Base-by-base conservation (phyloP, 345 rosid genomes). In the Abelmoschus esculentus region DNA sequence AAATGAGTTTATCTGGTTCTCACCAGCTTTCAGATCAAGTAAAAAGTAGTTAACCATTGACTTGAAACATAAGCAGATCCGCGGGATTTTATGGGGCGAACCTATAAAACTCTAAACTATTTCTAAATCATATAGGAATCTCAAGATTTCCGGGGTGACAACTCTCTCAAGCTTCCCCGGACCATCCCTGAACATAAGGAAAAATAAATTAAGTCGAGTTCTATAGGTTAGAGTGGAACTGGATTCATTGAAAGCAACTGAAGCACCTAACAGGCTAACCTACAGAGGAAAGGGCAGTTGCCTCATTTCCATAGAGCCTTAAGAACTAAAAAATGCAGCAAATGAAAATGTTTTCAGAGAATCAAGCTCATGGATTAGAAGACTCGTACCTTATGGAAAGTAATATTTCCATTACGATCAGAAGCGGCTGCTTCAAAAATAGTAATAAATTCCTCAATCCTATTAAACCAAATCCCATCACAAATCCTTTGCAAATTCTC, bases 401-500 rank as follows among this genome's bases (percentile, higher is more conserved):
- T 61, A 34, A 61, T 61, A 8, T 61, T 61, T n/a, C 29, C 66
- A 17, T 61, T 36, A 11, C 47, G 66, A 38, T 61, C 66, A 9
- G 66, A 61, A 34, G 66, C 47, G 28, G 47, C 66, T 8, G 66
- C 66, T 61, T 61, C 66, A 61, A 61, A 61, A 17, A 61, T 28
- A 9, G 66, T 61, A 61, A 61, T 61, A 14, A 61, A 74, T 61
- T 83, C 80, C 61, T 83, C 85, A 76, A 83, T 80, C 66, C 96
- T 82, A 70, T 95, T 95, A 67, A 95, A 86, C 96, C 96, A 95
- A 83, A 91, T 9, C 11, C 99, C 99, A 79, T 95, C 97, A 79
- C 99, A 95, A 52, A 95, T 87, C 85, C 98, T 86, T 79, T 90
- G 98, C 76, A 91, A 74, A 75, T 95, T 91, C 86, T 95, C 99